phyloP scores from a whole-genome alignment of 1,284 basidiomycete genomes.

The Apiotrichum sp. region DNA sequence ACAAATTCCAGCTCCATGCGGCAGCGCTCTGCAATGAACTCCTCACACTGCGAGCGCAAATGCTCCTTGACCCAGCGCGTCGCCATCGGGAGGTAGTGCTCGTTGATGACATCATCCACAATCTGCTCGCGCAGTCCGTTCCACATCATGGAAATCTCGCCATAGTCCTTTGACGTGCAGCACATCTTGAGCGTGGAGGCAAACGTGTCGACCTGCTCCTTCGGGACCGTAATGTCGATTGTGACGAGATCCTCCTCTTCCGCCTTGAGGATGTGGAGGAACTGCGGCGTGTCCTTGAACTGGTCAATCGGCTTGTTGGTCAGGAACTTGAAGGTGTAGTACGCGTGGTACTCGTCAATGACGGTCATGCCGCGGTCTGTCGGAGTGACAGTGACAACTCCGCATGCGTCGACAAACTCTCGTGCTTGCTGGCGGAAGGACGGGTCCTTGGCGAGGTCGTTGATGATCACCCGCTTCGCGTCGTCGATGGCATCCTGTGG shows the following conservation, averaged over 20 bases:
- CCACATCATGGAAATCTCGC: slow-evolving; percentile 83
- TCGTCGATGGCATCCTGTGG: slow-evolving; percentile 36
- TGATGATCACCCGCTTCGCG: slow-evolving; percentile 75
- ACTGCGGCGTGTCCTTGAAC: slow-evolving; percentile 68
- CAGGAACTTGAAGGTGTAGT: slow-evolving; percentile 96
- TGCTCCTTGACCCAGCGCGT: slow-evolving; percentile 84
- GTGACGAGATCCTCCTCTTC: slow-evolving; percentile 82
- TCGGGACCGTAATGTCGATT: slow-evolving; percentile 65
- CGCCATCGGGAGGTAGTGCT: slow-evolving; percentile 68
- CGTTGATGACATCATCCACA: slow-evolving; percentile 69
- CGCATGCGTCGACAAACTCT: slow-evolving; percentile 67
- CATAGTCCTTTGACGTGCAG: slow-evolving; percentile 78
- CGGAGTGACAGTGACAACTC: slow-evolving; percentile 73
- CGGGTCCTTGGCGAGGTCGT: slow-evolving; percentile 90
- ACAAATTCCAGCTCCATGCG: slow-evolving; percentile 66
- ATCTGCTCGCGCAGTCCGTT: slow-evolving; percentile 78
- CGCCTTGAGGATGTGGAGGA: slow-evolving; percentile 84
- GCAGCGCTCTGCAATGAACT: slow-evolving; percentile 65
- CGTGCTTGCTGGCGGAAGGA: slow-evolving; percentile 75
- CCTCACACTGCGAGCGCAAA: slow-evolving; percentile 84
- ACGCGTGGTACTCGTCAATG: slow-evolving; percentile 84
- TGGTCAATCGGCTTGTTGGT: slow-evolving; percentile 69
- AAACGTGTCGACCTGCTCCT: slow-evolving; percentile 59
- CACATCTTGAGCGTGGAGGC: slow-evolving; percentile 66
- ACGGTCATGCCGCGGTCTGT: slow-evolving; percentile 87